Evolutionary conservation across 2,329 filamentous ascomycete species (phyloP).

Genomic region (Xylariaceae sp.): DNA sequence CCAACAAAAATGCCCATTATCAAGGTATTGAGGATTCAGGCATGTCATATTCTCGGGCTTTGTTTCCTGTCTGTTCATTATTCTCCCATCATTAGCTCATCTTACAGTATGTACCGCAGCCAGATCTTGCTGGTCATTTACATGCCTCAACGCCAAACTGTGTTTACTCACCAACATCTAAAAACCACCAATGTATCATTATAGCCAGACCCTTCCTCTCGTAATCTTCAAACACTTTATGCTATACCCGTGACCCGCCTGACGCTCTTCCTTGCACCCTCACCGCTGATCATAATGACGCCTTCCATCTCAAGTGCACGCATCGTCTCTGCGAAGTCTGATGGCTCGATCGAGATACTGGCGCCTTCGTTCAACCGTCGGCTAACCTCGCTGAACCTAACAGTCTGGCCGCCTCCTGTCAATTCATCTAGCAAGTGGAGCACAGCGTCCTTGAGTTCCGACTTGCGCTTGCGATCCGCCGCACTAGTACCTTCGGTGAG

Average conservation of each 20-base stretch:
- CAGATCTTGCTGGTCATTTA: neutral
- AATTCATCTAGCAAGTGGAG: slow-evolving; percentile 77
- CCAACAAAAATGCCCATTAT: too few relatives aligned
- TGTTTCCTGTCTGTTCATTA: neutral
- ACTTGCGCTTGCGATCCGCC: slow-evolving; percentile 76
- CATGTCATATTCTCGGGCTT: neutral
- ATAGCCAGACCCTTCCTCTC: neutral
- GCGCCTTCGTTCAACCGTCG: slow-evolving; percentile 69
- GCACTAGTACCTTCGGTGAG: slow-evolving; percentile 92
- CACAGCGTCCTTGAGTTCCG: slow-evolving; percentile 80
- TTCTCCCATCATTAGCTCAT: neutral
- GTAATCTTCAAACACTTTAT: slow-evolving; percentile 20
- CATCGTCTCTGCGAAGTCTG: slow-evolving; percentile 82
- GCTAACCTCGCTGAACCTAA: slow-evolving; percentile 76
- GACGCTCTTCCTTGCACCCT: slow-evolving; percentile 79
- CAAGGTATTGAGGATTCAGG: too few relatives aligned
- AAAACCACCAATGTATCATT: neutral
- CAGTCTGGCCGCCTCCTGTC: slow-evolving; percentile 63
- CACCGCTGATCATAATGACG: slow-evolving; percentile 73
- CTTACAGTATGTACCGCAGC: neutral
- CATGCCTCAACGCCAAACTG: neutral
- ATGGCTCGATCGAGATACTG: slow-evolving; percentile 68
- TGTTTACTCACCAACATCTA: neutral
- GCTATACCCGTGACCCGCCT: slow-evolving; percentile 65
- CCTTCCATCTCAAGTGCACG: slow-evolving; percentile 82